Base-by-base conservation (phyloP, 2,329 filamentous ascomycete species). In the Epichloe amarillans region DNA sequence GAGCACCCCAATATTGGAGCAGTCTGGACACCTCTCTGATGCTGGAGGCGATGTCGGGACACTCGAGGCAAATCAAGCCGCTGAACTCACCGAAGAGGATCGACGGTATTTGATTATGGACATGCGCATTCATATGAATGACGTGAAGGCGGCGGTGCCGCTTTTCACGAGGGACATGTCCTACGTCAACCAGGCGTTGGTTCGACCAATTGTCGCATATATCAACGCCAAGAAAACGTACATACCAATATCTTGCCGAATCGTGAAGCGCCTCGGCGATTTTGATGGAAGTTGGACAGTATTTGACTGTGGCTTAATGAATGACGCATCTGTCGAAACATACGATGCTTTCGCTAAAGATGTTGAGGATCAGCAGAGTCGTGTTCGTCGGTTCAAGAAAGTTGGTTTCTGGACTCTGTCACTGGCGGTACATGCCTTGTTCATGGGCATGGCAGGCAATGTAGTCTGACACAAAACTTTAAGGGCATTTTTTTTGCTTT, bases 211-310 rank as follows among this genome's bases (percentile, higher is more conserved):
- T 54, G 90, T 98, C 40, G 93, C 93, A 6, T 98, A 97, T 66
- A 97, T 98, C 69, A 98, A 98, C 68, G 87, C 88, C 41, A 88
- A 89, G 65, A 84, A 84, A 62, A 95, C 91, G 0, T 97, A 95
- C 62, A 97, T 98, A 42, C 93, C 93, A 26, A 88, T 98, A 60
- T 86, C 84, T 59, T 97, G 93, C 69, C 85, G 91, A 54, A 87
- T 98, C 46, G 88, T 97, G 56, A 98, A 98, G 72, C 82, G 83
- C 6, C 78, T 83, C 17, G 78, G 78, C 53, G 93, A 98, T 64
- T 98, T 98, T 62, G 88, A 97, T 65, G 93, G 93, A 36, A 87
- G 86, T 58, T 97, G 93, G 93, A 91, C 90, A 3, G 77, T 94
- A 30, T 97, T 86, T 64, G 93, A 98, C 67, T 93, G 86, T 60